phyloP scores from a whole-genome alignment of 2,329 filamentous ascomycete species.

The Magnaporthales sp. region DNA sequence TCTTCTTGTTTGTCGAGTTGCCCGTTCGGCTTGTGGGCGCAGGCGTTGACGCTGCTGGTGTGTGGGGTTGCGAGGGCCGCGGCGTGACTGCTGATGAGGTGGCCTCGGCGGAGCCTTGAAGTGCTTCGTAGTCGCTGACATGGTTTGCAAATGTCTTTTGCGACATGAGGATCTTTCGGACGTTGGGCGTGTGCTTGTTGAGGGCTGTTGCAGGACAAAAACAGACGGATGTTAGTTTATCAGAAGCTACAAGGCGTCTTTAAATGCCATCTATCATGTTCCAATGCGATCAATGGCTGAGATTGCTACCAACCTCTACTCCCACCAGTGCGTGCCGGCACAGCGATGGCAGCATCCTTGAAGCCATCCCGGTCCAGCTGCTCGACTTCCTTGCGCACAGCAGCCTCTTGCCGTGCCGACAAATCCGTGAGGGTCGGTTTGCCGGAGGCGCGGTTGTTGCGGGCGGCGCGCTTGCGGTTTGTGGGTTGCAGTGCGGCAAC shows the following conservation, averaged over 20 bases:
- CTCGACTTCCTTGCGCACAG: constrained; percentile 71
- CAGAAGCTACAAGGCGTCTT: background rate
- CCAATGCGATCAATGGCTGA: background rate
- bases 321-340: constrained; percentile 47
- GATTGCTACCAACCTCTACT: constrained; percentile 24
- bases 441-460: constrained; percentile 17
- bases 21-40: background rate
- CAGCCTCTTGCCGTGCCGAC: constrained; percentile 73
- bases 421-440: constrained; percentile 51
- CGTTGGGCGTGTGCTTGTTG: constrained; percentile 57
- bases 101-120: constrained; percentile 34
- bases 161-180: constrained; percentile 68
- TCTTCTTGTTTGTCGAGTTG: background rate
- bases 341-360: constrained; percentile 60
- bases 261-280: background rate
- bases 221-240: background rate
- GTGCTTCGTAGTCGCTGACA: constrained; percentile 68
- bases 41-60: constrained; percentile 13
- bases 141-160: constrained; percentile 81
- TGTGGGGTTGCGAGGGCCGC: constrained; percentile 13
- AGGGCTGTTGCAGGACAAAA: constrained; percentile 21
- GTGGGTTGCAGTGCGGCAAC: constrained; percentile 37
- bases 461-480: constrained; percentile 64
- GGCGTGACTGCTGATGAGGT: constrained; percentile 20
- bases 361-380: constrained; percentile 76